Evolutionary conservation across 805 yeast genomes (phyloP), one percentile per base, ranked within the genome.

Genomic region (Candida hungchunana): DNA sequence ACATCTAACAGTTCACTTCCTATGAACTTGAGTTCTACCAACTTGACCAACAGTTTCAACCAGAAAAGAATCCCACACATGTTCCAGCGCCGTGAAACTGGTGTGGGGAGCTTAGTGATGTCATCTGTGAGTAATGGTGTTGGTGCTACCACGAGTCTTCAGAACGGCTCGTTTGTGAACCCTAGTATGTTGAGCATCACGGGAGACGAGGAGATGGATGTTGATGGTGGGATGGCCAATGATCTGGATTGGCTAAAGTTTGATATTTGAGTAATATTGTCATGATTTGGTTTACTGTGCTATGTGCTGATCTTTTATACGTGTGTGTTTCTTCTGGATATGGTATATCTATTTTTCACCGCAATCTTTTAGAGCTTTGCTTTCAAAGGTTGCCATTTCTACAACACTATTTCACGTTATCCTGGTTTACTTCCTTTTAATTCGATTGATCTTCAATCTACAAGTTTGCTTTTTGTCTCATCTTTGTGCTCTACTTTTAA

Each of bases 181-280:
- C 48, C 48, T 9, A 44, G 31, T 21, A 29, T 43, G 42, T 25
- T 43, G 35, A 34, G 34, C 23, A 29, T 31, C 14, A 29, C 33
- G n/a, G 45, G 34, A 11, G 43, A 32, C 22, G 46, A 44, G 34
- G 46, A 44, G 34, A 42, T 39, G 33, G 49, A 44, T 37, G 34
- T 32, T 18, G 46, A 46, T 30, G 35, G 34, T 34, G 49, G 47
- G 3, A 39, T 43, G 43, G 30, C 40, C 13, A 44, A 40, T 36
- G 59, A 51, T 33, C 33, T 54, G 29, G 59, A 54, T 25, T 54
- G 59, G 59, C 27, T 54, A 29, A 54, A 53, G 34, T 54, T 54
- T 48, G 57, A 54, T 27, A 40, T 48, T 21, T 53, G 37, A 40
- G 16, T 12, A 21, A 21, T n/a, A n/a, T n/a, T n/a, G n/a, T n/a